Conservation (phyloP, 345 rosid species). For the Gossypium australe region DNA sequence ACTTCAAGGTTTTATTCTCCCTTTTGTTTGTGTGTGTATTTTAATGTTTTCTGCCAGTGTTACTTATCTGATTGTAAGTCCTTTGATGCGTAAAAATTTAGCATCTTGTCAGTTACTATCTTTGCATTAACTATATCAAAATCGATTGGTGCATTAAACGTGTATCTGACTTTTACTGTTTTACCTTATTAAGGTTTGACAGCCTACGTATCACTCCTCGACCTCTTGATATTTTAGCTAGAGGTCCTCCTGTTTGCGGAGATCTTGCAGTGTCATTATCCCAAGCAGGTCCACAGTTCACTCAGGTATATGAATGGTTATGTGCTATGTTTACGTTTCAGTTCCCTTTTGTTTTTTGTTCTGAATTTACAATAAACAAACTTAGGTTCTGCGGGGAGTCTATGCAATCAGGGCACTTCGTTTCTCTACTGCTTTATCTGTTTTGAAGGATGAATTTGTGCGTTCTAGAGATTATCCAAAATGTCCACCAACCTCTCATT, state of each 20-base stretch:
- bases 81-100: background rate
- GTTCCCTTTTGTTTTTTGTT: slow-evolving; percentile 10
- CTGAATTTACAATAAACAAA: slow-evolving; percentile 24
- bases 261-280: slow-evolving; percentile 96
- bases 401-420: slow-evolving; percentile 93
- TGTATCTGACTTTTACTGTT: slow-evolving; percentile 23
- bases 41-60: background rate
- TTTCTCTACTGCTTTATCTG: slow-evolving; percentile 84
- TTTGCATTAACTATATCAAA: slow-evolving; percentile 12
- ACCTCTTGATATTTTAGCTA: slow-evolving; percentile 85
- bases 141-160: slow-evolving; percentile 4
- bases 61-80: background rate
- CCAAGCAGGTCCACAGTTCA: slow-evolving; percentile 96
- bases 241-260: slow-evolving; percentile 91
- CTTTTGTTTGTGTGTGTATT: background rate
- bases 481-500: slow-evolving; percentile 85
- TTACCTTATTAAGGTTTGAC: slow-evolving; percentile 64
- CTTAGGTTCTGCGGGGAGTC: slow-evolving; percentile 74
- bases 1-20: slow-evolving; percentile 62
- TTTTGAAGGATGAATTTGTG: slow-evolving; percentile 85
- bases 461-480: slow-evolving; percentile 99
- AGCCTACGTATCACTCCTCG: slow-evolving; percentile 92
- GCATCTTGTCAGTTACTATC: slow-evolving; percentile 6
- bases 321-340: slow-evolving; percentile 5
- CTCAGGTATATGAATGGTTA: slow-evolving; percentile 57